phyloP scores from a whole-genome alignment of 1,139 yeast genomes.

The Debaryomyces singareniensis region DNA sequence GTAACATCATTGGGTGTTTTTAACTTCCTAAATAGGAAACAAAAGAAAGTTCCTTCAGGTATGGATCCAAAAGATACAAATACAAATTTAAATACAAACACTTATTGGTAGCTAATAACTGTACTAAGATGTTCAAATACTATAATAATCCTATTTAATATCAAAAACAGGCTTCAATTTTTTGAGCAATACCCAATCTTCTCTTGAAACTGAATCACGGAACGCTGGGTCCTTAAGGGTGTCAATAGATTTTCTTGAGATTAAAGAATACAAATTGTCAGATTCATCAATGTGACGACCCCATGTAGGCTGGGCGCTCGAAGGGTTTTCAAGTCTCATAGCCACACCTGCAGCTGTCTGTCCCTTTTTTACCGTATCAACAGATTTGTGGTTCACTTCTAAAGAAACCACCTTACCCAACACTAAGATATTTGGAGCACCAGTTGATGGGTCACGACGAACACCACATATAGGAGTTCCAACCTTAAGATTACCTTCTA shows the following conservation, averaged over 20 bases:
- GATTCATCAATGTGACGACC: conserved; percentile 97
- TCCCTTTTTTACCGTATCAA: conserved; percentile 79
- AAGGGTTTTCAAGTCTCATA: conserved; percentile 90
- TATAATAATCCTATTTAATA: conserved; percentile 38
- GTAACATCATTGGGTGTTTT: conserved; percentile 11
- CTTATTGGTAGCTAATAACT: neutral
- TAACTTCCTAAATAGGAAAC: conserved; percentile 11
- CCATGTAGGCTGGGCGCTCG: conserved; percentile 93
- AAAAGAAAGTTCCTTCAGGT: neutral
- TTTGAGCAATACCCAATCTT: conserved; percentile 90
- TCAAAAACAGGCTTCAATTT: conserved; percentile 84
- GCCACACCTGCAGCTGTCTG: conserved; percentile 98
- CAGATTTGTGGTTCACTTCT: conserved; percentile 90
- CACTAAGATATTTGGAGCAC: conserved; percentile 63
- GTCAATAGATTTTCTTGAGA: conserved; percentile 85
- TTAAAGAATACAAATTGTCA: conserved; percentile 81
- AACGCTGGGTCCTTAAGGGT: conserved; percentile 98
- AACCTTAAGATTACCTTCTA: conserved; percentile 80
- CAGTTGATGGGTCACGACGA: conserved; percentile 79
- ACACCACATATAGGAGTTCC: conserved; percentile 98
- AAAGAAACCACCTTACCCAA: conserved; percentile 83
- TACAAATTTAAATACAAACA: neutral
- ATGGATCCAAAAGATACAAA: neutral
- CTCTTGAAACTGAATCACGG: conserved; percentile 88
- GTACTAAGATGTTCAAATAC: neutral